phyloP scores from a whole-genome alignment of 2,329 filamentous ascomycete genomes.

The Exophiala sp. region DNA sequence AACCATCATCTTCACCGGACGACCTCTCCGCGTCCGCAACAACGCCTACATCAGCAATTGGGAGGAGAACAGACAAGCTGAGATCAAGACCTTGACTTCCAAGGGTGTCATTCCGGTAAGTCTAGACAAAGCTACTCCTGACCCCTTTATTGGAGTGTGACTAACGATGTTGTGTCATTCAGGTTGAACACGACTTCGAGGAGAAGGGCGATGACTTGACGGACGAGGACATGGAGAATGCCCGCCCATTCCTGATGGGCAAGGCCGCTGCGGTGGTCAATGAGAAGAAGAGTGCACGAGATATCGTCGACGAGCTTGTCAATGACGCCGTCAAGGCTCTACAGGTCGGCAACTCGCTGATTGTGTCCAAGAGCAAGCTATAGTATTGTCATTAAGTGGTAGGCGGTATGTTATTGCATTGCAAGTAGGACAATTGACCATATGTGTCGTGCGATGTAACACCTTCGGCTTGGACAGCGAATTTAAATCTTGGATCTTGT shows the following conservation, averaged over 20 bases:
- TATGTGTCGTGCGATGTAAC: too few species aligned
- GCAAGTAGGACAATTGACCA: too few species aligned
- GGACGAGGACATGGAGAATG: slow-evolving; percentile 88
- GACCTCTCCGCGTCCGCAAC: slow-evolving; percentile 86
- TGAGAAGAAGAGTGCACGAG: slow-evolving; percentile 87
- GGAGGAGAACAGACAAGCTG: slow-evolving; percentile 83
- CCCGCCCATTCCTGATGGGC: slow-evolving; percentile 90
- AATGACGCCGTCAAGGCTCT: slow-evolving; percentile 71
- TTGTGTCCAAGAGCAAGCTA: slow-evolving; percentile 58
- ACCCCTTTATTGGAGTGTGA: neutral
- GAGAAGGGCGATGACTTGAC: slow-evolving; percentile 68
- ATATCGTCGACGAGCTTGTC: slow-evolving; percentile 91
- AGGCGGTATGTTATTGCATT: too few species aligned
- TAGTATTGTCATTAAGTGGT: slow-evolving; percentile 40
- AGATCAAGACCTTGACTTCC: slow-evolving; percentile 87
- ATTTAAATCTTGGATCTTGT: too few species aligned
- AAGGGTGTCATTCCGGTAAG: slow-evolving; percentile 80
- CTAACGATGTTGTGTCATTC: neutral
- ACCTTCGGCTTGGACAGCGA: too few species aligned
- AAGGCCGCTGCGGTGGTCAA: slow-evolving; percentile 92
- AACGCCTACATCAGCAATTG: slow-evolving; percentile 94
- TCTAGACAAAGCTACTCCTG: neutral
- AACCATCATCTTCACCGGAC: slow-evolving; percentile 98
- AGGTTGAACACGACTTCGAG: slow-evolving; percentile 84
- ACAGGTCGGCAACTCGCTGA: slow-evolving; percentile 62